Base-by-base conservation (phyloP, 345 rosid species). In the Hibiscus mutabilis region DNA sequence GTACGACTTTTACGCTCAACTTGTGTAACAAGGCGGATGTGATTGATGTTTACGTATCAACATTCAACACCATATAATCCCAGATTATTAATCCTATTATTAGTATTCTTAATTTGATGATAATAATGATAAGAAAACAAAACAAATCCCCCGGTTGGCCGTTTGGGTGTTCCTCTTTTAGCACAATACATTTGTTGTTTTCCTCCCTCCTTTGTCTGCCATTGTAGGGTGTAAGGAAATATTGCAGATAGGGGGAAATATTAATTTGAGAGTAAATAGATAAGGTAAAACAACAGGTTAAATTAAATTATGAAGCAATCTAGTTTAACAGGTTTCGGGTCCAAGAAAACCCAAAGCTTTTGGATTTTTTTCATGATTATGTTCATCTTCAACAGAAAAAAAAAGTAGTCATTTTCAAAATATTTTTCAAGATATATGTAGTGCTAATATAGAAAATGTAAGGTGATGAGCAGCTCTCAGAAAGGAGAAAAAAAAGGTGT, bases 401-500 rank as follows among this genome's bases (percentile, higher is more conserved):
- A 21, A 10, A 0, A 53, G 40, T 35, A 35, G 40, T 37, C 4
- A 25, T 12, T 27, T 21, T 56, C 14, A 56, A 19, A 1, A 56
- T 72, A 35, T 35, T 29, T 29, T 71, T 58, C 42, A 57, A 70
- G 56, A 29, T 31, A 55, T 8, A 1, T 40, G 11, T 24, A 18
- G 12, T 19, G 70, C 70, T 37, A 42, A 62, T 44, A 5, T 56
- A 57, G 68, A 56, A 40, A 64, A 68, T 64, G 80, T 62, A 42
- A 68, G 73, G 52, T 27, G 24, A 51, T 15, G 73, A 55, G 74
- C 35, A 53, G 46, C n/a, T 64, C 75, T 73, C 73, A 19, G 74
- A 79, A 76, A 22, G 58, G 18, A 46, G 22, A 24, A 25, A 66
- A 14, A 14, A 53, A 73, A 2, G 57, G 22, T 13, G 60, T 59